Conservation (phyloP, 345 rosid species). For the Pugionium cornutum region DNA sequence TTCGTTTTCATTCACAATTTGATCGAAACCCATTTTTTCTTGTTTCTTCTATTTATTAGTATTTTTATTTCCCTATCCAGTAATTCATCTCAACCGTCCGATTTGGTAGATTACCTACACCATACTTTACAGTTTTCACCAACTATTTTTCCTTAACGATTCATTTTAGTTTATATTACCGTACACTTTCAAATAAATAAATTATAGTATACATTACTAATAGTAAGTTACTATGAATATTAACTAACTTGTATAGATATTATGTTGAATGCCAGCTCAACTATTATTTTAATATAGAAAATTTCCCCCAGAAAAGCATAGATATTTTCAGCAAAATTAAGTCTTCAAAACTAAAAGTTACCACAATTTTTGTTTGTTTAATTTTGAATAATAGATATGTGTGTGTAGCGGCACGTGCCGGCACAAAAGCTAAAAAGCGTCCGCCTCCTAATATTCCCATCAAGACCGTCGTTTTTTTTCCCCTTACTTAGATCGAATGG, state of each 20-base stretch:
- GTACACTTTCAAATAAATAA: constrained; percentile 11
- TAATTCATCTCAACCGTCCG: constrained; percentile 29
- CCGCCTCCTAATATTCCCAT: constrained; percentile 51
- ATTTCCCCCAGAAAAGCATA: constrained; percentile 19
- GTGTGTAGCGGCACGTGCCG: constrained; percentile 62
- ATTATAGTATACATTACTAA: constrained; percentile 7
- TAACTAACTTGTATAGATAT: background rate
- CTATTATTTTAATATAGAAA: constrained; percentile 20
- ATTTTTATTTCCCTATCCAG: constrained; percentile 20
- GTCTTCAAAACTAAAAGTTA: background rate
- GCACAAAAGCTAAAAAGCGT: constrained; percentile 44
- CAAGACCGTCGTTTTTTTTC: constrained; percentile 42
- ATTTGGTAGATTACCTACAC: constrained; percentile 27
- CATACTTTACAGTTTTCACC: constrained; percentile 36
- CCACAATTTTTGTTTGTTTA: background rate
- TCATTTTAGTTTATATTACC: constrained; percentile 12
- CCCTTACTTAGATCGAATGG: constrained; percentile 52
- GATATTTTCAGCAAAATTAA: constrained; percentile 2
- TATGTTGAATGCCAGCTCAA: constrained; percentile 14
- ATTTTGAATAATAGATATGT: constrained; percentile 4
- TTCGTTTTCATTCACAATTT: constrained; percentile 30
- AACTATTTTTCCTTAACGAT: constrained; percentile 9
- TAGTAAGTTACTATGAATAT: constrained; percentile 5
- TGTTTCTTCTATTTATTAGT: constrained; percentile 10
- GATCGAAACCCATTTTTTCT: constrained; percentile 24